A percentile compares a stretch with the other conserved stretches of the same genome.
These are phyloP conservation scores for Teratosphaeria zuluensis DNA, from an alignment of 2,329 filamentous ascomycete species.

Conservation along the genomic window DNA sequence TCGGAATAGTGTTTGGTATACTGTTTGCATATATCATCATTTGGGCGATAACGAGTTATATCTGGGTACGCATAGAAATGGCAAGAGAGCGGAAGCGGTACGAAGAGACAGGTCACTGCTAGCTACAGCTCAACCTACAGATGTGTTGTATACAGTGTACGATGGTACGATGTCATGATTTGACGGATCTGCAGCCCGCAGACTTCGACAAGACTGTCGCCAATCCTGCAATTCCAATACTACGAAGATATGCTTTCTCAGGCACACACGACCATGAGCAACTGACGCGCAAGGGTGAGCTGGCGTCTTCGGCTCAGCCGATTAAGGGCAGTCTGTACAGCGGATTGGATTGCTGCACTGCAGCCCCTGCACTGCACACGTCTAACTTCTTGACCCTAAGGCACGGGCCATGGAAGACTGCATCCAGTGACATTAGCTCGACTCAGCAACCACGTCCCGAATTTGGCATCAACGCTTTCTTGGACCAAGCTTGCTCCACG, in stretches of 20 bases:
- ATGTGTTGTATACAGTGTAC: not conserved
- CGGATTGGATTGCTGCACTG: too few species aligned
- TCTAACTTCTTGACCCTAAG: too few species aligned
- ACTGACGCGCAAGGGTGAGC: too few species aligned
- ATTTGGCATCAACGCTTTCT: too few species aligned
- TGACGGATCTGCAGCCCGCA: not conserved
- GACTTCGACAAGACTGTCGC: not conserved
- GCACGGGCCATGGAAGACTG: too few species aligned
- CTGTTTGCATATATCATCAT: slow-evolving; percentile 21
- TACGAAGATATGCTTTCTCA: not conserved
- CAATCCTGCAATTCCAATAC: not conserved
- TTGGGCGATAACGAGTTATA: slow-evolving; percentile 14
- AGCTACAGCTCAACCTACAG: not conserved
- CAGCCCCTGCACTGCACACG: too few species aligned
- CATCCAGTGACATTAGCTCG: too few species aligned
- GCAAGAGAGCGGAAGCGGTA: slow-evolving; percentile 18
- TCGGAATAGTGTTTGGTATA: slow-evolving; percentile 19
- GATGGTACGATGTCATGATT: not conserved
- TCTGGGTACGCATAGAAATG: slow-evolving; percentile 22
- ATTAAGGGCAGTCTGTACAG: too few species aligned
- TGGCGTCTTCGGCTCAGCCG: too few species aligned
- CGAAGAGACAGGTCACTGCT: slow-evolving; percentile 9
- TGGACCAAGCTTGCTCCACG: too few species aligned
- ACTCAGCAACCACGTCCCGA: too few species aligned
- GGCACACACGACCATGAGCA: too few species aligned